Evolutionary conservation across 495 filamentous ascomycete genomes (phyloP).

Genomic region (Geoglossum glabrum): DNA sequence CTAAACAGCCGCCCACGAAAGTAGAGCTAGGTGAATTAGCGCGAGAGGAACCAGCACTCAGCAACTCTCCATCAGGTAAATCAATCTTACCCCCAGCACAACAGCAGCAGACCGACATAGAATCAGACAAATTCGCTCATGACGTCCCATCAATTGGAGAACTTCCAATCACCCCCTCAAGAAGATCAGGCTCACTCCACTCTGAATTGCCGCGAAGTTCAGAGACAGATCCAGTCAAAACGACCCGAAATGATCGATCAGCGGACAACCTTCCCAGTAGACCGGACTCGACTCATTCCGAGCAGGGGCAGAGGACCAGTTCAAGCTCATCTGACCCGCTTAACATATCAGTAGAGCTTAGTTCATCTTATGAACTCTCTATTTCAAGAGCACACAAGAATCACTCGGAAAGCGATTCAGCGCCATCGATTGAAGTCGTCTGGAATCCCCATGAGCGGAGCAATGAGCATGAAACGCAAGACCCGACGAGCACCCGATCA

Average conservation of each 20-base stretch:
- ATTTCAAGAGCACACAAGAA: neutral
- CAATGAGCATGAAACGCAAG: neutral
- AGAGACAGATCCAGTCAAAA: neutral
- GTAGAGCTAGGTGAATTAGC: no score
- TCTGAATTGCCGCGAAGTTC: neutral
- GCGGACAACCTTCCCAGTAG: neutral
- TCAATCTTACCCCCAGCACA: neutral
- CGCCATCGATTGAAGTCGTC: neutral
- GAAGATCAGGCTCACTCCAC: neutral
- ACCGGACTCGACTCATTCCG: neutral
- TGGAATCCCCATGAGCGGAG: neutral
- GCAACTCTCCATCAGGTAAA: neutral
- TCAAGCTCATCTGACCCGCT: slow-evolving; percentile 1
- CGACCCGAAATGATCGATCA: neutral
- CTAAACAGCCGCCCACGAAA: no score
- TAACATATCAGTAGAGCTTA: slow-evolving; percentile 1
- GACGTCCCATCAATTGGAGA: neutral
- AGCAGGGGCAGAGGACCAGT: neutral
- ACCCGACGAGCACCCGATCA: neutral
- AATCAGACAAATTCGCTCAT: neutral
- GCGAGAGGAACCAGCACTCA: no score
- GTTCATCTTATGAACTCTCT: neutral
- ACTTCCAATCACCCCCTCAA: neutral
- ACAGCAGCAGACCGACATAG: neutral
- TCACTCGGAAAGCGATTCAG: neutral